Evolutionary conservation across 2,329 filamentous ascomycete species (phyloP).

Genomic region (Leptographium lundbergii): DNA sequence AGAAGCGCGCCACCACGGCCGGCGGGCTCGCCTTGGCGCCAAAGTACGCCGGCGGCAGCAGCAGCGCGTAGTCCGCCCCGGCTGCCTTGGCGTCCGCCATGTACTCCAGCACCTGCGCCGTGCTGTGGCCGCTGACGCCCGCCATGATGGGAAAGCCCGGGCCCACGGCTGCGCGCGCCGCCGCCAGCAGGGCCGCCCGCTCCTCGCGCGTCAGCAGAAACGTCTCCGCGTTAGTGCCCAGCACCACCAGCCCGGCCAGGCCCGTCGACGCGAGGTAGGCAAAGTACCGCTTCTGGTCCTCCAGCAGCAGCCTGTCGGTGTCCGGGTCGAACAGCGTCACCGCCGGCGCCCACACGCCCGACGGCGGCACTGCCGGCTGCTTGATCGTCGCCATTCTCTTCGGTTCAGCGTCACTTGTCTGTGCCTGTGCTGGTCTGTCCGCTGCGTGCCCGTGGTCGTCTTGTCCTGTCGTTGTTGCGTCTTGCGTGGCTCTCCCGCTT

Average conservation of each 20-base stretch:
- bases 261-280: constrained; percentile 17
- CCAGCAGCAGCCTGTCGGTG: constrained; percentile 17
- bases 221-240: constrained; percentile 22
- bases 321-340: constrained; percentile 21
- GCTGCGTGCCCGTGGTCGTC: not conserved
- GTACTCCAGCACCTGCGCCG: constrained; percentile 47
- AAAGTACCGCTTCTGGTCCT: constrained; percentile 18
- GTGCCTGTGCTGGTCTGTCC: not conserved
- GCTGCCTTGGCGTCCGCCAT: constrained; percentile 45
- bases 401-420: no score
- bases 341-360: constrained; percentile 21
- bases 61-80: constrained; percentile 47
- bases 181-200: constrained; percentile 32
- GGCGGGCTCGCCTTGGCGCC: constrained; percentile 44
- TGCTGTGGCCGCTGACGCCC: constrained; percentile 52
- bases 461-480: not conserved
- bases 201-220: constrained; percentile 22
- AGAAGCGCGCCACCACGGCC: constrained; percentile 47
- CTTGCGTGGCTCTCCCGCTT: no score
- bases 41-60: constrained; percentile 53
- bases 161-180: constrained; percentile 41
- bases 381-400: not conserved
- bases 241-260: constrained; percentile 19
- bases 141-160: constrained; percentile 46
- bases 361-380: constrained; percentile 12